A percentile compares a stretch with the other conserved stretches of the same genome.
Evolutionary conservation across 2,329 filamentous ascomycete genomes (phyloP).

Genomic region (Venturia asperata): DNA sequence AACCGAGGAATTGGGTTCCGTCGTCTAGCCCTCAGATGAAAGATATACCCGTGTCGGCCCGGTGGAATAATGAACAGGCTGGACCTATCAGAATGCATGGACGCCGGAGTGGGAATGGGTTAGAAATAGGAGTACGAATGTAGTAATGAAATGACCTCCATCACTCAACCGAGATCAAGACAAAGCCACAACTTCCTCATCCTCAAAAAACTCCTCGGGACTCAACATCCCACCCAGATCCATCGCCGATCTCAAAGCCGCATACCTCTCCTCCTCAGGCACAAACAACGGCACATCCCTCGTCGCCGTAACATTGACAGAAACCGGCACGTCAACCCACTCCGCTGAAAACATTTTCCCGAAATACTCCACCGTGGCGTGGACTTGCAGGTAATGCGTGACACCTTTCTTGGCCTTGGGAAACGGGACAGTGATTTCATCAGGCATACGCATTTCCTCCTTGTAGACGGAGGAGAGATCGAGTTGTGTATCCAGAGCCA

Average conservation of each 20-base stretch:
- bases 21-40: not conserved
- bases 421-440: not conserved
- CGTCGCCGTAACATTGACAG: not conserved
- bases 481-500: not conserved
- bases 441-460: not conserved
- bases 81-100: not conserved
- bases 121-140: not conserved
- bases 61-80: not conserved
- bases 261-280: not conserved
- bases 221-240: not conserved
- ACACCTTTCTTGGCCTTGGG: not conserved
- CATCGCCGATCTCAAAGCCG: not conserved
- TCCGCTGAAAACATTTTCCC: not conserved
- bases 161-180: not conserved
- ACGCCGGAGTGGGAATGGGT: not conserved
- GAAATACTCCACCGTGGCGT: conserved; percentile 3
- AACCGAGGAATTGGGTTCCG: conserved; percentile 1
- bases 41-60: not conserved
- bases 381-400: conserved; percentile 1
- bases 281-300: not conserved
- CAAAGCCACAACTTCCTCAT: not conserved
- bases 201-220: conserved; percentile 1
- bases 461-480: not conserved
- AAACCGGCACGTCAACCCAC: not conserved
- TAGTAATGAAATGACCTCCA: not conserved